Evolutionary conservation across 108 stramenopile species (phyloP).

Genomic region (Skeletonema menzelii): DNA sequence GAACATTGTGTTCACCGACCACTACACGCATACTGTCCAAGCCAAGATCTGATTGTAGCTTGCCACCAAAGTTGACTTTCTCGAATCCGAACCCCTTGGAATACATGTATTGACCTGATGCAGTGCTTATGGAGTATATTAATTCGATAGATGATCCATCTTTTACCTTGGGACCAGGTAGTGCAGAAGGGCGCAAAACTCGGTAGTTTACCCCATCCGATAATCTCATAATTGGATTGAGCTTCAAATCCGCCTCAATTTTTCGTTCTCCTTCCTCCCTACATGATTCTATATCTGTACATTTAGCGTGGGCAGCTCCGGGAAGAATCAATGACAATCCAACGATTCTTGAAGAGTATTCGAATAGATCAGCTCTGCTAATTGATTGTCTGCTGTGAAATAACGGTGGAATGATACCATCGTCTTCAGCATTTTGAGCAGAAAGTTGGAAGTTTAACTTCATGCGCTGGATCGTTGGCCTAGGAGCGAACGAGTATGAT

Average conservation of each 20-base stretch:
- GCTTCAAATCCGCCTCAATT: conserved; percentile 42
- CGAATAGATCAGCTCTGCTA: background rate
- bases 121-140: conserved; percentile 26
- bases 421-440: too few species aligned
- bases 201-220: conserved; percentile 50
- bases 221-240: conserved; percentile 44
- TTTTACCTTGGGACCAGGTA: conserved; percentile 11
- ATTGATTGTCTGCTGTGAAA: background rate
- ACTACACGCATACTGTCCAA: conserved; percentile 37
- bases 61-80: conserved; percentile 49
- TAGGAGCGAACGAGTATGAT: too few species aligned
- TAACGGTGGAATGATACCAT: too few species aligned
- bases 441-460: too few species aligned
- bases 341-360: background rate
- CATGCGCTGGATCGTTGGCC: too few species aligned
- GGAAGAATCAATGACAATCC: background rate
- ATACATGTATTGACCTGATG: conserved; percentile 52
- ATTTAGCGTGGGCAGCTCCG: conserved; percentile 34
- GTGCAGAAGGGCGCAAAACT: conserved; percentile 25
- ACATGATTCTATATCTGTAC: conserved; percentile 64
- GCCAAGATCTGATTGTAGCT: conserved; percentile 32
- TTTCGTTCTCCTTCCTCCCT: conserved; percentile 61
- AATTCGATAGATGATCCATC: conserved; percentile 40
- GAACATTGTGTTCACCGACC: conserved; percentile 43
- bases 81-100: conserved; percentile 52